Conservation (phyloP, 768 basidiomycete species). For the Scleroderma bovista region DNA sequence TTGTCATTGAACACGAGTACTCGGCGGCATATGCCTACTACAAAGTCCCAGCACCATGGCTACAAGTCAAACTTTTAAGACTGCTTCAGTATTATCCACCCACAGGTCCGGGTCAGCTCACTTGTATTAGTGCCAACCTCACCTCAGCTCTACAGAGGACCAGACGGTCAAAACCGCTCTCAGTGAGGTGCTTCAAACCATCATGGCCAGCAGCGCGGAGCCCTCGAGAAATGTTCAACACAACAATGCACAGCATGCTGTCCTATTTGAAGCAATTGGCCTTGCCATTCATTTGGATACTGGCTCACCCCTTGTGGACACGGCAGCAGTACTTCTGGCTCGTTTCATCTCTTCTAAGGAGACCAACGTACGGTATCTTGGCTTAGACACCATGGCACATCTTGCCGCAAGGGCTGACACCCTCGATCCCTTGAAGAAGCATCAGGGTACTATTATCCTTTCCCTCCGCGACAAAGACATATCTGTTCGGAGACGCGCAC, state of each 20-base stretch:
- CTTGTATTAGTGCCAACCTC: slow-evolving; percentile 1
- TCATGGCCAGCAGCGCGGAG: slow-evolving; percentile 89
- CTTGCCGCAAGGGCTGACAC: slow-evolving; percentile 91
- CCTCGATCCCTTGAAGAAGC: slow-evolving; percentile 87
- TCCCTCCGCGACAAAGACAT: slow-evolving; percentile 97
- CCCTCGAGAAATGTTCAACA: slow-evolving; percentile 94
- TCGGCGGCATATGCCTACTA: slow-evolving; percentile 91
- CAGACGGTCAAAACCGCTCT: slow-evolving; percentile 70
- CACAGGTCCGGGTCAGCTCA: slow-evolving; percentile 53
- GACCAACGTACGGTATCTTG: slow-evolving; percentile 96
- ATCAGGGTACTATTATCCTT: slow-evolving; percentile 92
- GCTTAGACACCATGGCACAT: slow-evolving; percentile 97
- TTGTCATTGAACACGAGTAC: slow-evolving; percentile 89
- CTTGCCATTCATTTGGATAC: slow-evolving; percentile 95
- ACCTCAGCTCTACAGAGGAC: slow-evolving; percentile 55
- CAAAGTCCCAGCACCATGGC: slow-evolving; percentile 95
- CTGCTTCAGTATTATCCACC: slow-evolving; percentile 95
- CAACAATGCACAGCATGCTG: slow-evolving; percentile 96
- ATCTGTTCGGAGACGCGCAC: slow-evolving; percentile 86
- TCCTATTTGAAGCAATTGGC: slow-evolving; percentile 97
- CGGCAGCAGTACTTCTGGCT: slow-evolving; percentile 86
- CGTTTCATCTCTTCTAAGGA: slow-evolving; percentile 97
- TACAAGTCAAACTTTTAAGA: slow-evolving; percentile 92
- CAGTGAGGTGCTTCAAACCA: slow-evolving; percentile 78
- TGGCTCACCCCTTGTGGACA: slow-evolving; percentile 80